A percentile compares a stretch with the other conserved stretches of the same genome.
phyloP scores from a whole-genome alignment of 1,284 basidiomycete species.

The Moesziomyces sp. region DNA sequence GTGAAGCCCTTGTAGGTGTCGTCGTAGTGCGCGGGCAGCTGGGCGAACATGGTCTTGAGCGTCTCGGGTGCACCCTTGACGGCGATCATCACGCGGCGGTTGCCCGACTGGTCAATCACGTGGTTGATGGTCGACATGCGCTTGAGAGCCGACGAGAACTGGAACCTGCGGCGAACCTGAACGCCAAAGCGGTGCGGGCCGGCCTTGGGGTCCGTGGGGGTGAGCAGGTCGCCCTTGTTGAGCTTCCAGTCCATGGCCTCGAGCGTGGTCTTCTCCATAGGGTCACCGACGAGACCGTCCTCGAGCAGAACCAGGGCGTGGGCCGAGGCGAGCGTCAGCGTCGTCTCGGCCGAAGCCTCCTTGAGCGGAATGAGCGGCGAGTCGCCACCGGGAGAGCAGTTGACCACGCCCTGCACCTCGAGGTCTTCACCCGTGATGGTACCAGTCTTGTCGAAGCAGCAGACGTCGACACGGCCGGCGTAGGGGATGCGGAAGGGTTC shows the following conservation, averaged over 20 bases:
- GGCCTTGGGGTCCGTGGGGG: conserved; percentile 45
- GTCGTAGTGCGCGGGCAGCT: conserved; percentile 65
- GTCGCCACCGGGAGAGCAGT: conserved; percentile 44
- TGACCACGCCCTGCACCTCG: conserved; percentile 64
- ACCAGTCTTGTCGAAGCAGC: conserved; percentile 68
- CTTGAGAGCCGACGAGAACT: conserved; percentile 67
- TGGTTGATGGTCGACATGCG: conserved; percentile 65
- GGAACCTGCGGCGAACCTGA: conserved; percentile 64
- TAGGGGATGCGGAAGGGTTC: conserved; percentile 68
- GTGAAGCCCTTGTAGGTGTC: conserved; percentile 66
- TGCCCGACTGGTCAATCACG: conserved; percentile 45
- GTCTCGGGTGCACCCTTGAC: conserved; percentile 67
- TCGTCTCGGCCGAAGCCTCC: conserved; percentile 80
- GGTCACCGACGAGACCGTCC: conserved; percentile 91
- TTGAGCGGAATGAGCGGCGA: conserved; percentile 78
- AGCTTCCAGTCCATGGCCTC: conserved; percentile 92
- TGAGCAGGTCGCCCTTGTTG: conserved; percentile 73
- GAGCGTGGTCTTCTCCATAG: conserved; percentile 98
- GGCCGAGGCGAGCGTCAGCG: conserved; percentile 87
- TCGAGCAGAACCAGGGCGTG: conserved; percentile 94
- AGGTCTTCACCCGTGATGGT: conserved; percentile 67
- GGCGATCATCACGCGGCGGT: conserved; percentile 52
- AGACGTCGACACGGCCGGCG: conserved; percentile 66
- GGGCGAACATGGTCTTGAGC: conserved; percentile 60
- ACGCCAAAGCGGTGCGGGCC: conserved; percentile 47